Evolutionary conservation across 805 yeast species (phyloP).

Genomic region (Wickerhamiella cacticola): DNA sequence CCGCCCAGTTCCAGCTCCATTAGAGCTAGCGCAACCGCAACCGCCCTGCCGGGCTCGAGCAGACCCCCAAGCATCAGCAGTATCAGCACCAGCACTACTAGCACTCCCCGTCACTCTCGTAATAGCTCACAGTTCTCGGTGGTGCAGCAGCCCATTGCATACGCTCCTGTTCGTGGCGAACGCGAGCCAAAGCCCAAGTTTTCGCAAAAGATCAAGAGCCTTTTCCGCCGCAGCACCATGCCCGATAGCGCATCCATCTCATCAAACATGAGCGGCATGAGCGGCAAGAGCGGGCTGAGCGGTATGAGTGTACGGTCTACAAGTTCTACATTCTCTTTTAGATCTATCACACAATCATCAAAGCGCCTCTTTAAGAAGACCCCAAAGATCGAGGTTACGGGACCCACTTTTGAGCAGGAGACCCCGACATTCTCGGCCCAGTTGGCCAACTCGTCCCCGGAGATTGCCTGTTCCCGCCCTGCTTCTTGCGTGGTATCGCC

Average conservation of each 20-base stretch:
- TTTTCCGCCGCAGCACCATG: background rate
- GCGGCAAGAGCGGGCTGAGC: constrained; percentile 15
- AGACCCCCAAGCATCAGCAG: background rate
- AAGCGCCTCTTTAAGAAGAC: constrained; percentile 11
- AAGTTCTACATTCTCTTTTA: constrained; percentile 23
- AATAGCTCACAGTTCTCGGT: background rate
- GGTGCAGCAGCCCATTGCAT: constrained; percentile 2
- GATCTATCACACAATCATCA: constrained; percentile 17
- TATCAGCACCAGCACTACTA: background rate
- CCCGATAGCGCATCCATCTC: constrained; percentile 7
- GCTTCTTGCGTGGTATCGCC: background rate
- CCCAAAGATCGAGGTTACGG: background rate
- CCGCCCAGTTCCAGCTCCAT: background rate
- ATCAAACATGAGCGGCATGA: constrained; percentile 7
- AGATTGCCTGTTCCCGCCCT: too few species aligned
- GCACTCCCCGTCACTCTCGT: background rate
- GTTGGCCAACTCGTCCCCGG: background rate
- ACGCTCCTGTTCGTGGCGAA: constrained; percentile 5
- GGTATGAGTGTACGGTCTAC: constrained; percentile 23
- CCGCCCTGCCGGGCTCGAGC: background rate
- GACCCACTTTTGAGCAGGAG: constrained; percentile 6
- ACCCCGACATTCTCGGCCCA: background rate
- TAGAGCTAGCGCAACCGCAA: background rate
- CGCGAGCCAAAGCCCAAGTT: constrained; percentile 6
- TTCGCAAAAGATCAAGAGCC: constrained; percentile 7